phyloP scores from a whole-genome alignment of 768 basidiomycete species.

The Suillus weaverae region DNA sequence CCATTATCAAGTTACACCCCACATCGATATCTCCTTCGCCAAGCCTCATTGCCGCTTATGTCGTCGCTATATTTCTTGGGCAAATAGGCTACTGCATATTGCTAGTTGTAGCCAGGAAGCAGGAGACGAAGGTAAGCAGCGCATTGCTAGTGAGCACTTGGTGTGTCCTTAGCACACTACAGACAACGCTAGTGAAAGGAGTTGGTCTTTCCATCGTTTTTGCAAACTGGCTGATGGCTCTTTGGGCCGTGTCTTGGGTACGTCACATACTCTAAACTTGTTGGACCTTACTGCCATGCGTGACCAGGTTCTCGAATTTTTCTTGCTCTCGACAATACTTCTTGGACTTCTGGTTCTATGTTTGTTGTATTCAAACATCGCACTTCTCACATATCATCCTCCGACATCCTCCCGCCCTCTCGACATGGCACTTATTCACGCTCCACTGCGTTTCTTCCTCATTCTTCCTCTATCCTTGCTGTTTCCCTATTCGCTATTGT shows the following conservation, averaged over 20 bases:
- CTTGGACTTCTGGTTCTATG: slow-evolving; percentile 69
- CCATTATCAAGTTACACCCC: slow-evolving; percentile 53
- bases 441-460: slow-evolving; percentile 73
- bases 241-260: slow-evolving; percentile 81
- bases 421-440: slow-evolving; percentile 83
- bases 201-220: slow-evolving; percentile 78
- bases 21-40: slow-evolving; percentile 73
- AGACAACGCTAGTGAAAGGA: slow-evolving; percentile 71
- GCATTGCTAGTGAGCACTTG: not conserved
- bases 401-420: slow-evolving; percentile 62
- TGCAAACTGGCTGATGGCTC: slow-evolving; percentile 77
- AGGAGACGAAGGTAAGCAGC: slow-evolving; percentile 72
- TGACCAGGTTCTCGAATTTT: slow-evolving; percentile 66
- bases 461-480: slow-evolving; percentile 51
- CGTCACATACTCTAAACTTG: slow-evolving; percentile 13
- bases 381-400: slow-evolving; percentile 70
- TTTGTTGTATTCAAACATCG: slow-evolving; percentile 78
- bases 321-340: slow-evolving; percentile 72
- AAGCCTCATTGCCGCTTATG: slow-evolving; percentile 56
- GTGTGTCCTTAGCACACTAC: slow-evolving; percentile 8
- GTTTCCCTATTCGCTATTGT: slow-evolving; percentile 59
- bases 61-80: slow-evolving; percentile 57
- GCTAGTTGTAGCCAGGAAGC: slow-evolving; percentile 66
- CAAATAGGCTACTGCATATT: slow-evolving; percentile 85
- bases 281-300: slow-evolving; percentile 1